These are phyloP conservation scores for Malassezia slooffiae DNA, from an alignment of 1,284 basidiomycete genomes.

Conservation along the genomic window DNA sequence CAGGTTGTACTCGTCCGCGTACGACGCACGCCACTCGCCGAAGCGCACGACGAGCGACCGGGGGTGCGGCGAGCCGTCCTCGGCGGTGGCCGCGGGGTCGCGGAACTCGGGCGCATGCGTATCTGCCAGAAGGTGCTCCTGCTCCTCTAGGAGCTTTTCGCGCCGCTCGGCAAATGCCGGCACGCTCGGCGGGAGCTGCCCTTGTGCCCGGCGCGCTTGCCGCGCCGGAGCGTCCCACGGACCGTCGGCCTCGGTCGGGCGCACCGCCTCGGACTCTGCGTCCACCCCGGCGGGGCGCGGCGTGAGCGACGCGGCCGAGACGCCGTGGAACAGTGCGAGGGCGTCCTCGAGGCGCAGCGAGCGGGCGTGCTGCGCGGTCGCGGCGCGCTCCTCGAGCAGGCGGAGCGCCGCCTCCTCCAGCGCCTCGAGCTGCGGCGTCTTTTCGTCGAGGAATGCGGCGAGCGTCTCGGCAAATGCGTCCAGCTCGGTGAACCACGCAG, in stretches of 20 bases:
- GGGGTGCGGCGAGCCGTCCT: constrained; percentile 17
- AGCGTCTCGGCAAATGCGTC: constrained; percentile 28
- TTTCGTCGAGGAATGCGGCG: constrained; percentile 33
- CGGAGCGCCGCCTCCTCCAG: constrained; percentile 23
- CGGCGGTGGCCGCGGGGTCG: constrained; percentile 17
- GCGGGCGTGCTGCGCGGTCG: constrained; percentile 15
- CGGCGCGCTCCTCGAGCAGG: constrained; percentile 16
- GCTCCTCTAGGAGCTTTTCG: constrained; percentile 12
- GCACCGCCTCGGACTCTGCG: neutral
- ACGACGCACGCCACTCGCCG: constrained; percentile 23
- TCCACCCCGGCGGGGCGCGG: neutral
- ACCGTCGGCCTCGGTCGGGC: constrained; percentile 11
- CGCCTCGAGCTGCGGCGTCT: constrained; percentile 24
- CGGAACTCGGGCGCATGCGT: constrained; percentile 34
- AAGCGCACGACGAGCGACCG: constrained; percentile 30
- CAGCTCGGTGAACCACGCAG: constrained; percentile 37
- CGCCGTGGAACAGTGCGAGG: constrained; percentile 17
- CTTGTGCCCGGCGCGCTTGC: neutral
- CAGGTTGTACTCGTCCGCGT: constrained; percentile 29
- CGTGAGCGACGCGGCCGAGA: constrained; percentile 14
- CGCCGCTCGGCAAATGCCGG: neutral
- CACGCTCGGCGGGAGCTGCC: neutral
- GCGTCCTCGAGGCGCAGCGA: constrained; percentile 20
- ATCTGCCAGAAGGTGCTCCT: constrained; percentile 20
- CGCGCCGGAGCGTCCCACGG: neutral